Evolutionary conservation across 495 filamentous ascomycete species (phyloP).

Genomic region (Neurospora sublineolata): DNA sequence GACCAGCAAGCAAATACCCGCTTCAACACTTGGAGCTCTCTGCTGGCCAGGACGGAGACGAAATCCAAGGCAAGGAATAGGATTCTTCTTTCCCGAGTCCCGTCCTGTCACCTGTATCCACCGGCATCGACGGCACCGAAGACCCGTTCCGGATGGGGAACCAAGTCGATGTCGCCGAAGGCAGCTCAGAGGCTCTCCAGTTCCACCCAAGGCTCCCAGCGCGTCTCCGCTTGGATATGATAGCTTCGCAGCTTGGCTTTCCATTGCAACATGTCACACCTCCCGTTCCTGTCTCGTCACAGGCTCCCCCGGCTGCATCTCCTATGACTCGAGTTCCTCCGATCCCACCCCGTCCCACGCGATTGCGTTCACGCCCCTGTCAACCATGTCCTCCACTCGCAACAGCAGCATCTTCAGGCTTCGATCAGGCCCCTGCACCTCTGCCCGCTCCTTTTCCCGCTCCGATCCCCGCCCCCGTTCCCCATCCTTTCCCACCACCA

Average conservation of each 20-base stretch:
- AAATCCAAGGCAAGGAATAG: neutral
- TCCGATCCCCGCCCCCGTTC: neutral
- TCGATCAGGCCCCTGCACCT: neutral
- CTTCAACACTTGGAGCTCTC: neutral
- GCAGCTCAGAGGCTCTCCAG: neutral
- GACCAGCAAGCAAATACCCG: neutral
- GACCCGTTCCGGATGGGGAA: neutral
- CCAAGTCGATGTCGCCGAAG: neutral
- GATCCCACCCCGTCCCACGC: neutral
- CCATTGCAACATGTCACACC: neutral
- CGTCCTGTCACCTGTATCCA: neutral
- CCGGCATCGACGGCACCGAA: neutral
- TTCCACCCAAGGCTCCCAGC: neutral
- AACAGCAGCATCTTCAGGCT: neutral
- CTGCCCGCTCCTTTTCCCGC: neutral
- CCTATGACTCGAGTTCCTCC: neutral
- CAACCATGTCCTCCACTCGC: neutral
- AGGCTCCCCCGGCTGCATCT: neutral
- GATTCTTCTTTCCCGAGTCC: neutral
- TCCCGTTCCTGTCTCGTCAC: neutral
- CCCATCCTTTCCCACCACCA: neutral
- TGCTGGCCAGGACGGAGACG: neutral
- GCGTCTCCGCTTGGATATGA: neutral
- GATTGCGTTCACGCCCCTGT: neutral
- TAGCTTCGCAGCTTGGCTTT: neutral